Base-by-base conservation (phyloP, 2,329 filamentous ascomycete species). In the Botrytis deweyae region DNA sequence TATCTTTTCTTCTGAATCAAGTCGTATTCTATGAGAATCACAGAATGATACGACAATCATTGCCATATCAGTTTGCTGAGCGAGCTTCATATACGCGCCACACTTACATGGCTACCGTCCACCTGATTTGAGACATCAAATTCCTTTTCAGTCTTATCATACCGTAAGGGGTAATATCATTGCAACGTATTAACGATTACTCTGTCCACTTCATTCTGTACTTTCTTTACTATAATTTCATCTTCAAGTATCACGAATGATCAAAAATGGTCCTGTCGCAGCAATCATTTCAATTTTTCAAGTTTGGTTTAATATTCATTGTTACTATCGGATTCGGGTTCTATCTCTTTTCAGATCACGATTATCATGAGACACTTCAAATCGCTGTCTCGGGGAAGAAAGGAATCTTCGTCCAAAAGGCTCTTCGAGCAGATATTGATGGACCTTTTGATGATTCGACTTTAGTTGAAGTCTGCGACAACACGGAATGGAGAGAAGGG, bases 401-500 rank as follows among this genome's bases (percentile, higher is more conserved):
- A 38, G 68, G 36, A 4, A 38, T 68, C 36, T 78, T 78, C 67
- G 71, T 78, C 25, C 38, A 76, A 44, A 69, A 70, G 20, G 72
- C 69, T 33, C 38, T 76, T 4, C 67, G 72, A 2, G 72, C 68
- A 25, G 74, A 76, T 46, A 77, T 79, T n/a, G 78, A 78, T 72
- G 77, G 76, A 6, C 71, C 76, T 8, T 76, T 77, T 25, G 75
- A 79, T 55, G 72, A 73, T 46, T 72, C 55, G 4, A 20, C 25
- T 44, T 25, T 73, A 6, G 36, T 58, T 44, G 36, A 66, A 25
- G 7, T 82, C 1, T 84, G 83, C 69, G 76, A 78, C 1, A 78
- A 79, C 16, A 78, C 74, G 14, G 52, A 77, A 3, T 84, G 83
- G 74, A 81, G 81, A 25, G 75, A 78, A 0, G 81, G 81, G 20